phyloP scores from a whole-genome alignment of 306 rosid species.

The Quercus agrifolia region DNA sequence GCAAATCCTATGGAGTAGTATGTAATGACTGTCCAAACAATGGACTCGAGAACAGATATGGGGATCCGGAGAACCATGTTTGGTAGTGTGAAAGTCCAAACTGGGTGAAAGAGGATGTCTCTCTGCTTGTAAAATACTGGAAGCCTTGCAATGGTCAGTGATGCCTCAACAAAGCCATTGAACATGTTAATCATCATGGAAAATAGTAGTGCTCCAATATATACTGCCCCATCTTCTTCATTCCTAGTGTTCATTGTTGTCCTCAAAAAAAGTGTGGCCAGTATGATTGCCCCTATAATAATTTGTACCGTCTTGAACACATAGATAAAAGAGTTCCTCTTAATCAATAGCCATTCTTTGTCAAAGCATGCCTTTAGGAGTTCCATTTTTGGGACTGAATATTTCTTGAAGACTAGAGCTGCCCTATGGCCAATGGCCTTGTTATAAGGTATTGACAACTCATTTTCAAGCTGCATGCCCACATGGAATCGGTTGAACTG shows the following conservation, averaged over 20 bases:
- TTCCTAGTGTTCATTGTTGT: conserved; percentile 52
- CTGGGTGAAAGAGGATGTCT: conserved; percentile 87
- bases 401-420: conserved; percentile 56
- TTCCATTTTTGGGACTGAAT: conserved; percentile 41
- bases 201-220: conserved; percentile 65
- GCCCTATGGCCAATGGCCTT: conserved; percentile 61
- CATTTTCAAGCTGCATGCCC: conserved; percentile 43
- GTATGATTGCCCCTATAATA: conserved; percentile 34
- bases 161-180: conserved; percentile 66
- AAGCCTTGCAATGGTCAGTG: conserved; percentile 71
- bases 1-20: conserved; percentile 54
- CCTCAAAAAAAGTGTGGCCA: conserved; percentile 64
- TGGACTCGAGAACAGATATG: conserved; percentile 55
- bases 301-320: conserved; percentile 70
- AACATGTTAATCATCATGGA: conserved; percentile 65
- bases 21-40: conserved; percentile 49
- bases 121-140: conserved; percentile 93
- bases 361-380: conserved; percentile 71
- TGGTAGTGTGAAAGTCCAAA: conserved; percentile 87
- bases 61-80: conserved; percentile 60
- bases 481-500: conserved; percentile 67
- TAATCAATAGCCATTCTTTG: conserved; percentile 73
- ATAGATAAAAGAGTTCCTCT: conserved; percentile 68
- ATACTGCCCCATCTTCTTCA: conserved; percentile 54
- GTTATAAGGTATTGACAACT: conserved; percentile 57